Evolutionary conservation across 371 early-diverging fungal species (phyloP).

Genomic region (Mucor piriformis): DNA sequence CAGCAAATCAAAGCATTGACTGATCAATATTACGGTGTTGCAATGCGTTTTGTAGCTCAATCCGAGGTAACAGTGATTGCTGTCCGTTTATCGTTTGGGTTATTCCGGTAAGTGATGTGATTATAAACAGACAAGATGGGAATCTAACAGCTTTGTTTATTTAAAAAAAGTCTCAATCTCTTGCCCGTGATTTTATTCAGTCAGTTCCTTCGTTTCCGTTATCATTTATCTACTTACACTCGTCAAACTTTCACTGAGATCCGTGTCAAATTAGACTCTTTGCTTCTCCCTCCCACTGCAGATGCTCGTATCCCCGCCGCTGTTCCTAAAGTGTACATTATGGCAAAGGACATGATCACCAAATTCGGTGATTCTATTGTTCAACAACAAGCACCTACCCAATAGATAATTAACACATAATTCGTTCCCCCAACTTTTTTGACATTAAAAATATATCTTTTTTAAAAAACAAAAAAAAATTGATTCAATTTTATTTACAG

Average conservation of each 20-base stretch:
- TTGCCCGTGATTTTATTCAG: constrained; percentile 78
- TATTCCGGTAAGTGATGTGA: constrained; percentile 56
- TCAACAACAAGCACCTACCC: constrained; percentile 40
- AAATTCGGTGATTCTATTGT: constrained; percentile 63
- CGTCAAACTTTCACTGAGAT: constrained; percentile 65
- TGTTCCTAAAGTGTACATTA: constrained; percentile 58
- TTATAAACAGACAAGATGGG: not conserved
- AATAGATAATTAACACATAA: not conserved
- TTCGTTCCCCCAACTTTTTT: too few relatives aligned
- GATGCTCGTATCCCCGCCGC: constrained; percentile 62
- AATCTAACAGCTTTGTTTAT: not conserved
- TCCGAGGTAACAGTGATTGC: constrained; percentile 81
- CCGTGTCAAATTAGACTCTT: constrained; percentile 53
- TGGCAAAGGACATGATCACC: constrained; percentile 53
- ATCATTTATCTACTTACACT: constrained; percentile 72
- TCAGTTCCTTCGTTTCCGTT: constrained; percentile 88
- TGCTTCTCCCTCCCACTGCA: constrained; percentile 58
- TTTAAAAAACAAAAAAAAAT: constrained; percentile 1
- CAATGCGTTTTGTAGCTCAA: constrained; percentile 77
- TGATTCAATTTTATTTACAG: not conserved
- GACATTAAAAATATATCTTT: not conserved
- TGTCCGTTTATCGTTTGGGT: constrained; percentile 68
- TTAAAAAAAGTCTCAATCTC: constrained; percentile 56
- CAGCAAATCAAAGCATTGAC: constrained; percentile 67
- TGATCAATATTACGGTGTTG: constrained; percentile 69